Conservation (phyloP, 2,329 filamentous ascomycete genomes). For the Emericellopsis atlantica region DNA sequence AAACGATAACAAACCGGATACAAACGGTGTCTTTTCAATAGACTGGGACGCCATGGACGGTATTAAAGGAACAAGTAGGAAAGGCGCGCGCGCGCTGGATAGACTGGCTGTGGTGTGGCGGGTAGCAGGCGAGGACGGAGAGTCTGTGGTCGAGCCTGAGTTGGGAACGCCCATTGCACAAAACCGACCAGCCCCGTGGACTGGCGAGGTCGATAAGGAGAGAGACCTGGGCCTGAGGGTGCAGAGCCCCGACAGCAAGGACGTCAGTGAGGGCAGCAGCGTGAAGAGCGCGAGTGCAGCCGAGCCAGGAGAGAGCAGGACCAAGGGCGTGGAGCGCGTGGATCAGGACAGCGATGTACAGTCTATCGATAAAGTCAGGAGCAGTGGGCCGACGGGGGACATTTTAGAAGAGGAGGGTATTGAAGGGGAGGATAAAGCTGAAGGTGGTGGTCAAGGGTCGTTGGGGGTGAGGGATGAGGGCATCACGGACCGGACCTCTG, state of each 20-base stretch:
- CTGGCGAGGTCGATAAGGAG: slow-evolving; percentile 39
- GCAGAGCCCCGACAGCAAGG: slow-evolving; percentile 50
- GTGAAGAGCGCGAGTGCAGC: slow-evolving; percentile 27
- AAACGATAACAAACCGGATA: slow-evolving; percentile 48
- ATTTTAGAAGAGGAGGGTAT: slow-evolving; percentile 8
- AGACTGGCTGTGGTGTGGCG: slow-evolving; percentile 79
- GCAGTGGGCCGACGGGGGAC: slow-evolving; percentile 20
- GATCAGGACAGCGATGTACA: slow-evolving; percentile 6
- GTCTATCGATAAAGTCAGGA: slow-evolving; percentile 19
- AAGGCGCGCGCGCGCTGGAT: slow-evolving; percentile 74
- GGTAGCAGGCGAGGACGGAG: slow-evolving; percentile 16
- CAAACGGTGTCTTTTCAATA: slow-evolving; percentile 50
- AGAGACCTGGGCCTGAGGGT: slow-evolving; percentile 58
- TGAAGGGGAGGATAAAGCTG: too few relatives aligned
- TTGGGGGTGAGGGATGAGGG: too few relatives aligned
- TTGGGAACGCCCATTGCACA: slow-evolving; percentile 59
- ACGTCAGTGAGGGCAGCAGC: slow-evolving; percentile 63
- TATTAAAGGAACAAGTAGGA: slow-evolving; percentile 77
- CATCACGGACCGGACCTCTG: too few relatives aligned
- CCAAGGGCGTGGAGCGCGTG: slow-evolving; percentile 5
- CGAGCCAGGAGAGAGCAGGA: neutral
- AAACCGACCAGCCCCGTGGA: slow-evolving; percentile 62
- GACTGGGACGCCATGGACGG: slow-evolving; percentile 70
- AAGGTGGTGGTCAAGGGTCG: too few relatives aligned
- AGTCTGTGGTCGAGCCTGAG: slow-evolving; percentile 45